Evolutionary conservation across 345 rosid genomes (phyloP).

Genomic region (Excoecaria cochinchinensis): DNA sequence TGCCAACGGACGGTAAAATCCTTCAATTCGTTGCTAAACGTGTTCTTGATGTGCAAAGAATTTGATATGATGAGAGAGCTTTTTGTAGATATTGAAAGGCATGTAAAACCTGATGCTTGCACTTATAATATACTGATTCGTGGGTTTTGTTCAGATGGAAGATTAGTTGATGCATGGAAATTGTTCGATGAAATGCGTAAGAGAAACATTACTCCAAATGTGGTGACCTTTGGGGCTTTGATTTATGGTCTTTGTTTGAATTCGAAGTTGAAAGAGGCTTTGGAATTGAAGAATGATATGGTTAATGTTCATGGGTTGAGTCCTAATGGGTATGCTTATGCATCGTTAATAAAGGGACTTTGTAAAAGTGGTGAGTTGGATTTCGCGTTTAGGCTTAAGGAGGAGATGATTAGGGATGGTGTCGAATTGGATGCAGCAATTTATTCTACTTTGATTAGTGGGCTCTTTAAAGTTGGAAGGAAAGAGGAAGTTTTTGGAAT

Average conservation of each 20-base stretch:
- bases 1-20: slow-evolving; percentile 57
- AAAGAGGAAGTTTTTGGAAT: slow-evolving; percentile 46
- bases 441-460: slow-evolving; percentile 57
- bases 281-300: slow-evolving; percentile 68
- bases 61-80: slow-evolving; percentile 44
- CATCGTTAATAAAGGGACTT: slow-evolving; percentile 54
- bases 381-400: slow-evolving; percentile 60
- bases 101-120: slow-evolving; percentile 58
- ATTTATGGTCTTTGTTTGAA: slow-evolving; percentile 51
- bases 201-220: slow-evolving; percentile 48
- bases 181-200: slow-evolving; percentile 64
- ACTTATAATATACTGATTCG: slow-evolving; percentile 69
- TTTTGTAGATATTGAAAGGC: slow-evolving; percentile 35
- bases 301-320: slow-evolving; percentile 31
- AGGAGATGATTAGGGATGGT: slow-evolving; percentile 51
- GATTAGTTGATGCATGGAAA: slow-evolving; percentile 47
- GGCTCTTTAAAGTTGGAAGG: slow-evolving; percentile 50
- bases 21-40: slow-evolving; percentile 56
- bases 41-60: slow-evolving; percentile 41
- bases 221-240: slow-evolving; percentile 58
- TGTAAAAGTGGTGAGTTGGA: slow-evolving; percentile 45
- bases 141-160: slow-evolving; percentile 33
- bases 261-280: slow-evolving; percentile 57
- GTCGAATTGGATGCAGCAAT: slow-evolving; percentile 48
- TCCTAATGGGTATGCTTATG: slow-evolving; percentile 45